phyloP scores from a whole-genome alignment of 306 rosid genomes.

The Echinosophora koreensis region DNA sequence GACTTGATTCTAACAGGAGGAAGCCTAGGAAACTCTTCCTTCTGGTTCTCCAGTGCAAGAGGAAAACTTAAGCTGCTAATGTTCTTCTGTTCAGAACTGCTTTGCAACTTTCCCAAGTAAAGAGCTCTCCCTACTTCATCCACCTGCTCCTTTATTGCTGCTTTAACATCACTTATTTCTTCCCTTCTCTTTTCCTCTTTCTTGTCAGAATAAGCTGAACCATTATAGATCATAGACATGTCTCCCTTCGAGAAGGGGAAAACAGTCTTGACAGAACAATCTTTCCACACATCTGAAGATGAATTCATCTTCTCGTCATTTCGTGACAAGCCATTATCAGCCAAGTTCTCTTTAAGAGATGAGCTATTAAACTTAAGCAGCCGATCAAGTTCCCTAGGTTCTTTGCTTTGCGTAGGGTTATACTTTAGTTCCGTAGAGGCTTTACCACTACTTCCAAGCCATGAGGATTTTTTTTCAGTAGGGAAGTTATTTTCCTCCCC shows the following conservation, averaged over 20 bases:
- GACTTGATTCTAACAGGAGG: slow-evolving; percentile 94
- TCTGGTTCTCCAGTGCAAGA: slow-evolving; percentile 66
- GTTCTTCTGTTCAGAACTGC: slow-evolving; percentile 67
- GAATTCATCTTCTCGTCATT: slow-evolving; percentile 62
- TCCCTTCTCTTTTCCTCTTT: slow-evolving; percentile 71
- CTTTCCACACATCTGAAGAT: slow-evolving; percentile 76
- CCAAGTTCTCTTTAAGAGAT: slow-evolving; percentile 64
- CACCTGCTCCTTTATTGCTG: slow-evolving; percentile 80
- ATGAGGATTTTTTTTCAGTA: slow-evolving; percentile 58
- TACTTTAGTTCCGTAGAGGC: slow-evolving; percentile 56
- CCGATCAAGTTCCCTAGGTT: slow-evolving; percentile 64
- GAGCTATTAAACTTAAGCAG: slow-evolving; percentile 57
- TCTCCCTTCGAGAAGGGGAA: slow-evolving; percentile 80
- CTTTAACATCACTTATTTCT: slow-evolving; percentile 66
- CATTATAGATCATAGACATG: slow-evolving; percentile 59
- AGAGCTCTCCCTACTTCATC: slow-evolving; percentile 90
- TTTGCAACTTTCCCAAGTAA: slow-evolving; percentile 71
- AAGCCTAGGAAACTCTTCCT: slow-evolving; percentile 90
- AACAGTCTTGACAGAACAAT: slow-evolving; percentile 82
- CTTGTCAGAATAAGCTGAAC: slow-evolving; percentile 59
- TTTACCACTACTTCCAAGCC: slow-evolving; percentile 77
- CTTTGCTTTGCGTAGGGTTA: slow-evolving; percentile 55
- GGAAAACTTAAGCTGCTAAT: slow-evolving; percentile 67
- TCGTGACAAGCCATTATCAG: slow-evolving; percentile 77
- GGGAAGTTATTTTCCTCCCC: slow-evolving; percentile 60